Evolutionary conservation across 192 early-diverging fungal species (phyloP).

Genomic region (Linnemannia zychae): DNA sequence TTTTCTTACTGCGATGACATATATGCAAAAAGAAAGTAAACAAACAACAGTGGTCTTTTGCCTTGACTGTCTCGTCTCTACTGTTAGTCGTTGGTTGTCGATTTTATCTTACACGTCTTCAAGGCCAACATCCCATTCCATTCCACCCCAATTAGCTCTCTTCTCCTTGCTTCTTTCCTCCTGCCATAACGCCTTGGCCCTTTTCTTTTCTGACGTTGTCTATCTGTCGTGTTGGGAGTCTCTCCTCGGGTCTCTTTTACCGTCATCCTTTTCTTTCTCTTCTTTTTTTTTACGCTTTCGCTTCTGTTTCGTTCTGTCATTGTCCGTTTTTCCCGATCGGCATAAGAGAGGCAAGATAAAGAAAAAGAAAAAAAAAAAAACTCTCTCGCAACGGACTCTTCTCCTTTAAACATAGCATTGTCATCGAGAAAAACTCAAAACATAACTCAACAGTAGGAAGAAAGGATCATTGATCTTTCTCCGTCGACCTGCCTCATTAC

Average conservation of each 20-base stretch:
- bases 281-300: not conserved
- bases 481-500: too few relatives aligned
- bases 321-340: not conserved
- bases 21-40: not conserved
- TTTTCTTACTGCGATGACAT: conserved; percentile 10
- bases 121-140: not conserved
- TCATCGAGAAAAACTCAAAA: not conserved
- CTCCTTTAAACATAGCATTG: not conserved
- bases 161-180: not conserved
- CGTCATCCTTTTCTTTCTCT: not conserved
- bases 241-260: not conserved
- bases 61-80: not conserved
- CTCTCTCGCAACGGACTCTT: not conserved
- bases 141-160: not conserved
- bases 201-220: not conserved
- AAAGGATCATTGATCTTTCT: too few relatives aligned
- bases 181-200: not conserved
- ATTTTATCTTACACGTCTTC: not conserved
- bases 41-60: not conserved
- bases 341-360: not conserved
- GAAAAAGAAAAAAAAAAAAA: not conserved
- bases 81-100: not conserved
- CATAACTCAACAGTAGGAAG: not conserved
- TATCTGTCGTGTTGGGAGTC: not conserved
- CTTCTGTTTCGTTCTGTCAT: not conserved